Conservation (phyloP, 2,329 filamentous ascomycete genomes). For the Exophiala mesophila region DNA sequence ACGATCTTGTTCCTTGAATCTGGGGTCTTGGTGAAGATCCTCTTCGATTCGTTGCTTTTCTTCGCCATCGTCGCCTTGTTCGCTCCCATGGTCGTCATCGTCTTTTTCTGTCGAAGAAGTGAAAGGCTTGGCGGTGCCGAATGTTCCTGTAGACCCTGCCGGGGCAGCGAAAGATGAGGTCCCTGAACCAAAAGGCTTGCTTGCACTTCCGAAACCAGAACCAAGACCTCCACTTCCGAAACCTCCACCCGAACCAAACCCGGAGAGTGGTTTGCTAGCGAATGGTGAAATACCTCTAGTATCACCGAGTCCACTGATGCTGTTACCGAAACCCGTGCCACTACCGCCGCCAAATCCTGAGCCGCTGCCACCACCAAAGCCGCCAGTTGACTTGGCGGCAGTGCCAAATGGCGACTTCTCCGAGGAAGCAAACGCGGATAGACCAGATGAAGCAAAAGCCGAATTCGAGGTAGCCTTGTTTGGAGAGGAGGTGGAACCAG, state of each 20-base stretch:
- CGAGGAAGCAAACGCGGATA: slow-evolving; percentile 61
- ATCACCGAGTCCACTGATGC: slow-evolving; percentile 26
- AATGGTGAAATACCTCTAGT: slow-evolving; percentile 29
- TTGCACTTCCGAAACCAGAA: slow-evolving; percentile 38
- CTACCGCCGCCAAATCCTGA: slow-evolving; percentile 32
- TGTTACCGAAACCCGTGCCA: slow-evolving; percentile 33
- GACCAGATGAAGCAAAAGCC: slow-evolving; percentile 64
- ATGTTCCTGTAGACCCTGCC: slow-evolving; percentile 42
- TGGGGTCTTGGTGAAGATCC: slow-evolving; percentile 45
- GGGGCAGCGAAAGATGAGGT: slow-evolving; percentile 68
- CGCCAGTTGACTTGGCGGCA: slow-evolving; percentile 60
- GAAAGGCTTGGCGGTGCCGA: slow-evolving; percentile 55
- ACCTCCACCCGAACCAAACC: slow-evolving; percentile 34
- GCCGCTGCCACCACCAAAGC: slow-evolving; percentile 42
- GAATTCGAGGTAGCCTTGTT: slow-evolving; percentile 49
- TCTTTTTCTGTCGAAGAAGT: slow-evolving; percentile 59
- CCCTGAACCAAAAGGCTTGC: slow-evolving; percentile 37
- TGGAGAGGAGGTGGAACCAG: slow-evolving; percentile 17
- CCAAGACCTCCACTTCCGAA: slow-evolving; percentile 36
- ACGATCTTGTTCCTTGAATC: slow-evolving; percentile 60
- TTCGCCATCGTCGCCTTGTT: slow-evolving; percentile 43
- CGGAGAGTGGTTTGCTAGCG: slow-evolving; percentile 31
- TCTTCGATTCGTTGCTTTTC: slow-evolving; percentile 60
- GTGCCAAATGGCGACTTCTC: slow-evolving; percentile 61
- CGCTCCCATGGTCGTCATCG: slow-evolving; percentile 48